phyloP scores from a whole-genome alignment of 1,139 yeast species.

The Saccharomyces hybrid region DNA sequence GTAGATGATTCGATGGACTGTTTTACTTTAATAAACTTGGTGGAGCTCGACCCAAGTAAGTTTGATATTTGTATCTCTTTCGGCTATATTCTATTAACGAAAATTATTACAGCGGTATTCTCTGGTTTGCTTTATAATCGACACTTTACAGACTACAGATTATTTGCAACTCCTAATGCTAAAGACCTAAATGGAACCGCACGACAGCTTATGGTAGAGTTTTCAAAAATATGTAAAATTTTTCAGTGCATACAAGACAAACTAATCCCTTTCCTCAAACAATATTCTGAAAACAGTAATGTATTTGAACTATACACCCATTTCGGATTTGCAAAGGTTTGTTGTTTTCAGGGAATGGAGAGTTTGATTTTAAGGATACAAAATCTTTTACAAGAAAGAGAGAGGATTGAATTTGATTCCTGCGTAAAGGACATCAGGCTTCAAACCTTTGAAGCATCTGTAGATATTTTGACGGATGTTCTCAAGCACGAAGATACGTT shows the following conservation, averaged over 20 bases:
- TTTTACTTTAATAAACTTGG: slow-evolving; percentile 4
- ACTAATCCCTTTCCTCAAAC: neutral
- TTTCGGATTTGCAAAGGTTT: neutral
- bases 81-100: slow-evolving; percentile 10
- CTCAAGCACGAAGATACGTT: slow-evolving; percentile 1
- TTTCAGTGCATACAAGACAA: slow-evolving; percentile 1
- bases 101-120: slow-evolving; percentile 5
- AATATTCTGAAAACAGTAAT: neutral
- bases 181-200: slow-evolving; percentile 1
- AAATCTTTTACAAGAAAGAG: neutral
- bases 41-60: neutral
- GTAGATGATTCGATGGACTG: slow-evolving; percentile 11
- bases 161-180: slow-evolving; percentile 5
- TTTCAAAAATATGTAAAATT: neutral
- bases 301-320: slow-evolving; percentile 4
- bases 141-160: slow-evolving; percentile 10
- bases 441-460: neutral
- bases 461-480: slow-evolving; percentile 1
- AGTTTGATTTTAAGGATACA: slow-evolving; percentile 1
- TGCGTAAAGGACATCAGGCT: neutral
- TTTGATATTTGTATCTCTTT: slow-evolving; percentile 2
- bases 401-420: neutral
- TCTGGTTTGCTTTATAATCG: slow-evolving; percentile 7
- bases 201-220: slow-evolving; percentile 4
- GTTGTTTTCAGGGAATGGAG: slow-evolving; percentile 5